These are phyloP conservation scores for Verbena officinalis DNA, from an alignment of 257 asterid genomes.

Conservation along the genomic window DNA sequence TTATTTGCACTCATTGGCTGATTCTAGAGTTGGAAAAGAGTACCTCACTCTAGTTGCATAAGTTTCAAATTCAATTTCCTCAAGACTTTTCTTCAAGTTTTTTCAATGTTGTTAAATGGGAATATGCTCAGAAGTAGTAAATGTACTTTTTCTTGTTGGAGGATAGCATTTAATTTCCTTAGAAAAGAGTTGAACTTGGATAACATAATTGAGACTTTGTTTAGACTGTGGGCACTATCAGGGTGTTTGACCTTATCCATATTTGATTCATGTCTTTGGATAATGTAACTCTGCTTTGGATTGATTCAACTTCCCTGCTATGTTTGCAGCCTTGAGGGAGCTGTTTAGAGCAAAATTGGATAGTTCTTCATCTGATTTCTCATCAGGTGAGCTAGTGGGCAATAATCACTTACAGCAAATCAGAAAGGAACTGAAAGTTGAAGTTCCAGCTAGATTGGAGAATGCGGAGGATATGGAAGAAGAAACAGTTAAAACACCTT, in stretches of 20 bases:
- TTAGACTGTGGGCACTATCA: not conserved
- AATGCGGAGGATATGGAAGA: conserved; percentile 56
- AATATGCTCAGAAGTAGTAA: conserved; percentile 10
- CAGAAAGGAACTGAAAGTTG: conserved; percentile 54
- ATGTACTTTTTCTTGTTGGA: conserved; percentile 11
- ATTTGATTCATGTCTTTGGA: conserved; percentile 14
- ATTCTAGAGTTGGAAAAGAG: conserved; percentile 3
- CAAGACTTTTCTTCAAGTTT: conserved; percentile 2
- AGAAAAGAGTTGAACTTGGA: conserved; percentile 19
- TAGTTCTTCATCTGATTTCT: conserved; percentile 56
- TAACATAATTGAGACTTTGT: conserved; percentile 5
- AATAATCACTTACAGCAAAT: conserved; percentile 47
- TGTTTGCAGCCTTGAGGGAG: conserved; percentile 81
- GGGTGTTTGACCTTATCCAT: conserved; percentile 14
- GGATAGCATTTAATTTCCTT: conserved; percentile 14
- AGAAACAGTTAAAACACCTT: conserved; percentile 63
- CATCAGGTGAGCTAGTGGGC: conserved; percentile 72
- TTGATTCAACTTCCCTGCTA: conserved; percentile 29
- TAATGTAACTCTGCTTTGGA: conserved; percentile 21
- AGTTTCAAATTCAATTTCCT: conserved; percentile 26
- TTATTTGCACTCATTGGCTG: not conserved
- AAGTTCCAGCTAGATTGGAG: conserved; percentile 54
- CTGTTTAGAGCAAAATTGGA: conserved; percentile 78
- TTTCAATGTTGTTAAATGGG: conserved; percentile 8
- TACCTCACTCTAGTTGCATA: conserved; percentile 19